These are phyloP conservation scores for Flaveria bidentis DNA, from an alignment of 129 eudicot genomes.

Conservation along the genomic window DNA sequence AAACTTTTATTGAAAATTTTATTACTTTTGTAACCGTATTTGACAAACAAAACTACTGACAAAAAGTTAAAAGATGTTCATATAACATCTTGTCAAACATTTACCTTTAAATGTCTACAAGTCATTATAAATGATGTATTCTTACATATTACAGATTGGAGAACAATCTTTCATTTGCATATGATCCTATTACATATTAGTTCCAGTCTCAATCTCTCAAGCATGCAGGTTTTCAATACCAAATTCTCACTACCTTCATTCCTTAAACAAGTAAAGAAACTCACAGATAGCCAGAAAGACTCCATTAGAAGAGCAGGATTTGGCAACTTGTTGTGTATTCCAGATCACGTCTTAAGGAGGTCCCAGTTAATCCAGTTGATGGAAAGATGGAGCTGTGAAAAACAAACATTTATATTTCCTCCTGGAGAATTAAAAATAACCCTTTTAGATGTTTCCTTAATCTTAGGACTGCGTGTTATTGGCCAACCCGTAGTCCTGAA, in stretches of 20 bases:
- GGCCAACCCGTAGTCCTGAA: constrained; percentile 46
- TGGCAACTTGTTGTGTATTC: constrained; percentile 47
- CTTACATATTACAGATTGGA: neutral
- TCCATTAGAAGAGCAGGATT: constrained; percentile 50
- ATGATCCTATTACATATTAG: neutral
- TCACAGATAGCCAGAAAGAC: constrained; percentile 41
- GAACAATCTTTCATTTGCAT: neutral
- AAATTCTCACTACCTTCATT: constrained; percentile 57
- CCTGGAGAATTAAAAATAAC: constrained; percentile 49
- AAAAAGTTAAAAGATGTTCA: neutral
- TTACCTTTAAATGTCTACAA: no score
- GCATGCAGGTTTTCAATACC: constrained; percentile 52
- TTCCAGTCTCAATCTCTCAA: neutral
- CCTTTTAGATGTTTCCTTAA: constrained; percentile 52
- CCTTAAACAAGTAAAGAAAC: constrained; percentile 43
- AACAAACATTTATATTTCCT: constrained; percentile 48
- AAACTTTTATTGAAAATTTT: neutral
- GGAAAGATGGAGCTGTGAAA: constrained; percentile 58
- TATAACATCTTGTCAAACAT: neutral
- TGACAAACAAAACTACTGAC: neutral
- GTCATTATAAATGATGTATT: no score
- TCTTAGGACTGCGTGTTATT: constrained; percentile 54
- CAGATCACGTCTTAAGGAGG: constrained; percentile 39
- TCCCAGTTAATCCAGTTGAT: constrained; percentile 47
- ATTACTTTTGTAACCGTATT: neutral